Evolutionary conservation across 176 grass and related monocot genomes (phyloP), one percentile per base, ranked within the genome.

Genomic region (Bromus sterilis): DNA sequence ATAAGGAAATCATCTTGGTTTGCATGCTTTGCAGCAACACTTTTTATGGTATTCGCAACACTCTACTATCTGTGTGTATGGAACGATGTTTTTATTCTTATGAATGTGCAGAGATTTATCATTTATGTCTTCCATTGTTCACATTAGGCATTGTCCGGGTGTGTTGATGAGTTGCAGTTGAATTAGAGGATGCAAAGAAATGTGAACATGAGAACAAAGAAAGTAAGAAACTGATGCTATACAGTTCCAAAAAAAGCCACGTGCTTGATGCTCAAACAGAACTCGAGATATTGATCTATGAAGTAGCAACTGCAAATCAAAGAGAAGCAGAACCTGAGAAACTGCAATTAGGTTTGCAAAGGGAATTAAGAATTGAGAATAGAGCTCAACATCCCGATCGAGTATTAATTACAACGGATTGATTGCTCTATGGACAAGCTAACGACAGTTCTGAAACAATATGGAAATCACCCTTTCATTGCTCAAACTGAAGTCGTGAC

Each of bases 281-380:
- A 79, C 88, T 98, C 36, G 93, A 95, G 82, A 87, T 88, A 28
- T 84, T 98, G 82, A 93, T 98, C 65, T 88, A 91, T 12, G 93
- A 86, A 86, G 95, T 95, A 91, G 71, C 90, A 68, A 84, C 86
- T 66, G 93, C 89, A 57, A 98, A 93, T 82, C 90, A 98, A 84
- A 80, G 93, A 87, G 93, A 98, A 87, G 93, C 91, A 29, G 90
- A 93, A 89, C 90, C 95, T 82, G 92, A 93, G 95, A 98, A 98
- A 93, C 64, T 31, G 89, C 89, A 31, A 95, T 98, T 72, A 82
- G 82, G 62, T 89, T 98, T 72, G 72, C 88, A 66, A 93, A 91
- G 82, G 96, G 91, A 95, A 98, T 80, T 92, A 90, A 20, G 88
- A 95, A 84, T 74, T 95, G 61, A 86, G 76, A 63, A 60, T 80